A percentile compares a stretch with the other conserved stretches of the same genome.
Conservation (phyloP, 1,284 basidiomycete species). For the Rhizoctonia solani region DNA sequence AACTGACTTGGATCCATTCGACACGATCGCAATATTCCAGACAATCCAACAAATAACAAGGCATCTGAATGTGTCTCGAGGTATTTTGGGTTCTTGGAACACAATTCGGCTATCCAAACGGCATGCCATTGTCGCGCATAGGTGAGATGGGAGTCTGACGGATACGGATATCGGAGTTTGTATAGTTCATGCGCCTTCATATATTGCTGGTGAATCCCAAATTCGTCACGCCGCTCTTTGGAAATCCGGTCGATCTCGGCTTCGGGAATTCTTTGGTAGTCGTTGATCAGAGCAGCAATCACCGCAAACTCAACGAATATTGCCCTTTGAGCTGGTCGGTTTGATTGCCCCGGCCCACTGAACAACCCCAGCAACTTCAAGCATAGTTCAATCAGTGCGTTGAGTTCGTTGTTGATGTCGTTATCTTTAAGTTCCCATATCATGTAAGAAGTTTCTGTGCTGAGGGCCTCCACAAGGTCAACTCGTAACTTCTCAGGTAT, state of each 20-base stretch:
- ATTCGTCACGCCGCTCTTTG: not conserved
- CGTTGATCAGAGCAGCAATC: not conserved
- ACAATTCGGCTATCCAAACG: not conserved
- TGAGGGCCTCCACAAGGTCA: too few species aligned
- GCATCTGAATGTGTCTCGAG: not conserved
- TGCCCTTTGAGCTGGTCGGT: not conserved
- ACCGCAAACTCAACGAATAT: not conserved
- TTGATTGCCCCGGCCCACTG: too few species aligned
- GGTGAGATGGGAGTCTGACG: not conserved
- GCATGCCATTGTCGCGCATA: not conserved
- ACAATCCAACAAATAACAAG: not conserved
- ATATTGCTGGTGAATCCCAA: not conserved
- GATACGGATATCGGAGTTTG: too few species aligned
- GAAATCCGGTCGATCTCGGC: not conserved
- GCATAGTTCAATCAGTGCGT: too few species aligned
- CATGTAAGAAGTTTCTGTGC: too few species aligned
- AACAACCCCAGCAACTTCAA: too few species aligned
- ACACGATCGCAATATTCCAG: not conserved
- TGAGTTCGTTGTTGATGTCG: too few species aligned
- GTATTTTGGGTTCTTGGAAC: not conserved
- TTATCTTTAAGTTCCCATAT: too few species aligned
- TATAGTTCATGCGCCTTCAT: too few species aligned
- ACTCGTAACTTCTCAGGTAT: too few species aligned
- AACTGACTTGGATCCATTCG: too few species aligned
- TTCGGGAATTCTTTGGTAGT: not conserved